phyloP scores from a whole-genome alignment of 352 stramenopile species.

The Pythium rhizo-oryzae region DNA sequence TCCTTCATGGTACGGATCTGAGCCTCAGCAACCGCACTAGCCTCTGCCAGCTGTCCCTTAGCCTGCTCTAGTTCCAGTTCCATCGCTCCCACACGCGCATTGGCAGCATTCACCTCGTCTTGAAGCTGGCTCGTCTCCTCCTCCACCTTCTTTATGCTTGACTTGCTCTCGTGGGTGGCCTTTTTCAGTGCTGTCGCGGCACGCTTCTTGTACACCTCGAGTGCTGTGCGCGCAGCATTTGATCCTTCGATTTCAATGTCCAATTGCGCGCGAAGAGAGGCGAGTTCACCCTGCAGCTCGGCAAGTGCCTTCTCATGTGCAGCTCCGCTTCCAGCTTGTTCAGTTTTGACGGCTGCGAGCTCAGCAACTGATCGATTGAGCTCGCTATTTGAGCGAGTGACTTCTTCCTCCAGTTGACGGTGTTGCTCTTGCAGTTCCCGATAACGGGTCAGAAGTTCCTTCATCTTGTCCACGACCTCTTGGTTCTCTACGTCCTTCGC shows the following conservation, averaged over 20 bases:
- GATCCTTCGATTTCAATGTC: slow-evolving; percentile 56
- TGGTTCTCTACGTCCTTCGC: slow-evolving; percentile 37
- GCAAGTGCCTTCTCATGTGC: slow-evolving; percentile 6
- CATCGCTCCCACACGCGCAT: slow-evolving; percentile 31
- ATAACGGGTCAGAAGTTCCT: slow-evolving; percentile 34
- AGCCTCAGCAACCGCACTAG: slow-evolving; percentile 3
- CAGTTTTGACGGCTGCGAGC: slow-evolving; percentile 9
- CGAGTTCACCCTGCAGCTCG: slow-evolving; percentile 19
- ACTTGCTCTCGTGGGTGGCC: slow-evolving; percentile 61
- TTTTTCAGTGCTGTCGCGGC: slow-evolving; percentile 80
- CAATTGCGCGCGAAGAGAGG: slow-evolving; percentile 34
- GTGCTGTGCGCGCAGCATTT: slow-evolving; percentile 47
- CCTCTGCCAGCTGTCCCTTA: slow-evolving; percentile 9
- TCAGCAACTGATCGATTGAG: slow-evolving; percentile 7
- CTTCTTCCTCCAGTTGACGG: slow-evolving; percentile 17
- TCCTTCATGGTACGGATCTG: slow-evolving; percentile 23
- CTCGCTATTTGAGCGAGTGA: slow-evolving; percentile 3
- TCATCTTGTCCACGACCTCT: slow-evolving; percentile 35
- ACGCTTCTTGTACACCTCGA: slow-evolving; percentile 84
- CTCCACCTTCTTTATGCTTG: slow-evolving; percentile 54
- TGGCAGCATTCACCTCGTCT: slow-evolving; percentile 43
- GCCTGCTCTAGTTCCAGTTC: slow-evolving; percentile 16
- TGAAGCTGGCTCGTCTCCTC: slow-evolving; percentile 51
- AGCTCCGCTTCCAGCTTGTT: slow-evolving; percentile 9
- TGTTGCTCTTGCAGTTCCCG: slow-evolving; percentile 36